A percentile compares a stretch with the other conserved stretches of the same genome.
Conservation (phyloP, 257 asterid species). For the Primulina eburnea region DNA sequence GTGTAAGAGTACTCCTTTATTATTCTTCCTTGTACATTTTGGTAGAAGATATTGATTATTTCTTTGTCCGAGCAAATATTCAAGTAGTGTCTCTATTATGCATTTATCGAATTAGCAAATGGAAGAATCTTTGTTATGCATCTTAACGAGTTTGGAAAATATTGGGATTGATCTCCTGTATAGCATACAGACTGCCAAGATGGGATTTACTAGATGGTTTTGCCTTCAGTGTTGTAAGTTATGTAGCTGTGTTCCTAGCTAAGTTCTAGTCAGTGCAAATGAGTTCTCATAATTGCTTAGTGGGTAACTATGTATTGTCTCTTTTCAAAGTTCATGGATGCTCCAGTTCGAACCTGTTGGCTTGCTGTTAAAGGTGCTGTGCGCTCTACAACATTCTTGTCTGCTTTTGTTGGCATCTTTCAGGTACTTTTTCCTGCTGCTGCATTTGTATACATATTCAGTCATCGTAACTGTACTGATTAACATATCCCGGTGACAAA, state of each 20-base stretch:
- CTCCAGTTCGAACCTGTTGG: constrained; percentile 89
- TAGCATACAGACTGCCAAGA: background rate
- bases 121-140: background rate
- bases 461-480: constrained; percentile 30
- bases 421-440: constrained; percentile 55
- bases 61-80: background rate
- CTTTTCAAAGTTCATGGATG: constrained; percentile 73
- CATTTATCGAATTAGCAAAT: constrained; percentile 7
- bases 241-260: background rate
- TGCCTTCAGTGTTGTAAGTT: background rate
- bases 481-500: constrained; percentile 33
- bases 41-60: background rate
- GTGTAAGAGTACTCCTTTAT: constrained; percentile 5
- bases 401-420: constrained; percentile 93
- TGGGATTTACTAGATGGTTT: constrained; percentile 14
- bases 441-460: constrained; percentile 22
- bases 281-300: background rate
- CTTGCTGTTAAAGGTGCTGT: constrained; percentile 82
- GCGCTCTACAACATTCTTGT: constrained; percentile 91
- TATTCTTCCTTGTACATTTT: background rate
- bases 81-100: constrained; percentile 2
- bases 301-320: constrained; percentile 7
- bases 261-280: constrained; percentile 8
- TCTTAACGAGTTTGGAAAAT: background rate
- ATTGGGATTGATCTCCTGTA: constrained; percentile 12